phyloP scores from a whole-genome alignment of 352 stramenopile genomes.

The Phytopythium chamaehyphon region DNA sequence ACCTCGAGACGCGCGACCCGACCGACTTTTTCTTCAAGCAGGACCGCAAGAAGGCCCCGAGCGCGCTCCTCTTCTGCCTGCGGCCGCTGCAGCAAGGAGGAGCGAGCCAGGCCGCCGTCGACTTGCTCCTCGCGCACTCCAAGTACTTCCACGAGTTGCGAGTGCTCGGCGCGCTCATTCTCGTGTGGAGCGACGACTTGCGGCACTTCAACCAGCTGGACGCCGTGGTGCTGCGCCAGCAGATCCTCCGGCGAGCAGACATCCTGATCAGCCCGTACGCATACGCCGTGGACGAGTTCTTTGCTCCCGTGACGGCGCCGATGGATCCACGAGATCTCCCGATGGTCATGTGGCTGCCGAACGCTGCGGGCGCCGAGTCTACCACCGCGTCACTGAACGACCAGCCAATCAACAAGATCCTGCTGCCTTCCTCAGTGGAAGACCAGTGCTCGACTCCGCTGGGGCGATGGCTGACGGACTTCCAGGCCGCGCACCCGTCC shows the following conservation, averaged over 20 bases:
- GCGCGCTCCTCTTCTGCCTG: constrained; percentile 73
- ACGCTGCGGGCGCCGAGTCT: constrained; percentile 63
- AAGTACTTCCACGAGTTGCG: constrained; percentile 69
- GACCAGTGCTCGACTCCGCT: constrained; percentile 56
- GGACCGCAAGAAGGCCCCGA: constrained; percentile 55
- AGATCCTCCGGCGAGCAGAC: constrained; percentile 61
- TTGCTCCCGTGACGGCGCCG: constrained; percentile 39
- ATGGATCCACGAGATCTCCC: constrained; percentile 61
- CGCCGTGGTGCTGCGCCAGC: constrained; percentile 45
- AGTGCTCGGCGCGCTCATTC: constrained; percentile 56
- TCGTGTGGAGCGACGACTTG: constrained; percentile 77
- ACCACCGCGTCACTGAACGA: constrained; percentile 56
- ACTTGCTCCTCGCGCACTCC: constrained; percentile 55
- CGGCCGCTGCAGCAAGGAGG: constrained; percentile 20
- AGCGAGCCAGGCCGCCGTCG: constrained; percentile 20
- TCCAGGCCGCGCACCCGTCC: constrained; percentile 34
- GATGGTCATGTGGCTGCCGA: constrained; percentile 61
- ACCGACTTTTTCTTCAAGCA: constrained; percentile 61
- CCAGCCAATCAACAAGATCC: constrained; percentile 70
- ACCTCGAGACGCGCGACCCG: constrained; percentile 51
- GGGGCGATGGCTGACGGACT: constrained; percentile 59
- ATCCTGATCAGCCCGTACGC: constrained; percentile 70
- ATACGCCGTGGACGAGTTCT: constrained; percentile 80
- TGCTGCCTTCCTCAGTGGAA: constrained; percentile 40
- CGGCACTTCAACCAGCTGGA: constrained; percentile 81